Evolutionary conservation across 2,329 filamentous ascomycete genomes (phyloP), one percentile per base, ranked within the genome.

Genomic region (Incumbomyces delicatus): DNA sequence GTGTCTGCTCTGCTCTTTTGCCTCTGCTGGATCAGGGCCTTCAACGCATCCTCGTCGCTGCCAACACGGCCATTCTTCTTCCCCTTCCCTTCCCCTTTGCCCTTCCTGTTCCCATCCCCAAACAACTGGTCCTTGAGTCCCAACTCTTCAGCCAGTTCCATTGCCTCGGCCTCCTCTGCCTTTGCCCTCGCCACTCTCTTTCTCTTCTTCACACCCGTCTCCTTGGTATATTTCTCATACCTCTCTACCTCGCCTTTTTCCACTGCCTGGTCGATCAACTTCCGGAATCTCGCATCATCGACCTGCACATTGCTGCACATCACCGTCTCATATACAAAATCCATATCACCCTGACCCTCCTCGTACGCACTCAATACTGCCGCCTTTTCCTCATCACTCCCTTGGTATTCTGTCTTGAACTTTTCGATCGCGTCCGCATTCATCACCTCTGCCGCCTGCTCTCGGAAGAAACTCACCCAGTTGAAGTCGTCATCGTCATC

Each of bases 381-480:
- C 40, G 76, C 73, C 56, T 75, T 78, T 70, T 98, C 92, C 64
- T 96, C 87, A 2, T 87, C 84, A 0, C 87, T 89, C 14, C 79
- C 78, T 67, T 90, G 88, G 72, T 96, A 98, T 53, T 83, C 74
- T 27, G 73, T 69, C 49, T 85, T 78, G 59, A 96, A 86, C 46
- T 80, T 77, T 46, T 82, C 75, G 55, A 98, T 90, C 3, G 79
- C 78, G 50, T 86, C 80, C 2, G 74, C 69, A 14, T 80, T 88
- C 42, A 98, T 74, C 20, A 87, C 75, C 47, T 89, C 82, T 41
- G 77, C 78, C 63, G 83, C 95, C 58, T 95, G 88, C 53, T 83
- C 80, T 46, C 81, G 79, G 72, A 94, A 98, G 71, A 88, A 98
- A 40, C 85, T 82, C 45, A 78, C 74, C 92, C 92, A 98, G 71